Evolutionary conservation across 371 early-diverging fungal species (phyloP).

Genomic region (Zopfochytrium polystomum): DNA sequence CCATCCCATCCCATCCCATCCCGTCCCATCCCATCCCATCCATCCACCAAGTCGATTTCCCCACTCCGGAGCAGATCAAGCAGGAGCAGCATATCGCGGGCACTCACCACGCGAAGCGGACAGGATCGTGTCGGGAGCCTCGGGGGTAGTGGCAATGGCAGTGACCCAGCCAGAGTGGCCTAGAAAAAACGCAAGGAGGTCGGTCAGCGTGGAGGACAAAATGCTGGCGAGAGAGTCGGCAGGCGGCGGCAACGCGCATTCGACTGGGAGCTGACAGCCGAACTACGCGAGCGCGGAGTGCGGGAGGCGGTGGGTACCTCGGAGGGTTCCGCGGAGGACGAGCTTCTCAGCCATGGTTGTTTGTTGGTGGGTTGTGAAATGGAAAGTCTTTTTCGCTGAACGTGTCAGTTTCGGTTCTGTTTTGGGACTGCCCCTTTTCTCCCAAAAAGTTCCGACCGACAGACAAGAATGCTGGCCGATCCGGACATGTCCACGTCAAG

Average conservation of each 20-base stretch:
- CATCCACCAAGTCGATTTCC: constrained; percentile 15
- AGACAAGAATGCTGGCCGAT: too few relatives aligned
- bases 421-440: too few relatives aligned
- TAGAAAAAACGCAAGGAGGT: constrained; percentile 13
- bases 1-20: constrained; percentile 11
- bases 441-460: too few relatives aligned
- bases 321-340: constrained; percentile 56
- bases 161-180: constrained; percentile 88
- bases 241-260: background rate
- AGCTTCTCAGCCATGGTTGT: constrained; percentile 48
- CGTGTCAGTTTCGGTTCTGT: too few relatives aligned
- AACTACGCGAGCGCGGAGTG: background rate
- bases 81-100: background rate
- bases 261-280: background rate
- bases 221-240: background rate
- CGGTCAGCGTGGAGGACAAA: background rate
- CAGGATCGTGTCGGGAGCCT: constrained; percentile 87
- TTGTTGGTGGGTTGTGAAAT: too few relatives aligned
- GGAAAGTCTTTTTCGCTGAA: too few relatives aligned
- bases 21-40: constrained; percentile 25
- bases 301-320: constrained; percentile 27
- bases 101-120: constrained; percentile 86
- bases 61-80: background rate
- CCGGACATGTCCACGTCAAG: too few relatives aligned
- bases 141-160: constrained; percentile 88